These are phyloP conservation scores for Saprolegnia diclina DNA, from an alignment of 352 stramenopile species.

Conservation along the genomic window DNA sequence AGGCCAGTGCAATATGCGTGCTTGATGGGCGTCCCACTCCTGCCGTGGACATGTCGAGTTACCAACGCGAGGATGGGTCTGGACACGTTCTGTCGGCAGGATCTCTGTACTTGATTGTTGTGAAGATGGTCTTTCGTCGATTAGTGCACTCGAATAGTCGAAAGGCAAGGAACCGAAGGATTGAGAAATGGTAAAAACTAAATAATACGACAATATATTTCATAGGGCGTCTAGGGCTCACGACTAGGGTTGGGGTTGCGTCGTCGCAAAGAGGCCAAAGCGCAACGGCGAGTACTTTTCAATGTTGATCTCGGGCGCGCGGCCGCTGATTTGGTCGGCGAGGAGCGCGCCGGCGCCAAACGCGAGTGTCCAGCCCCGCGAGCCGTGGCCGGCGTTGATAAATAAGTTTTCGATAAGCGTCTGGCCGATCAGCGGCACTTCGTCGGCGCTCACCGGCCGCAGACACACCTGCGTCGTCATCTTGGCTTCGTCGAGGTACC, in stretches of 20 bases:
- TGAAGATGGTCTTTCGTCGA: no score
- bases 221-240: neutral
- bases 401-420: slow-evolving; percentile 78
- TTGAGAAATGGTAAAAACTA: no score
- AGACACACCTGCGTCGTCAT: slow-evolving; percentile 82
- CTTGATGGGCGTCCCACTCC: no score
- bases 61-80: no score
- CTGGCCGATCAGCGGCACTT: slow-evolving; percentile 73
- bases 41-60: no score
- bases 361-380: slow-evolving; percentile 77
- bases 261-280: slow-evolving; percentile 53
- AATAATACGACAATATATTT: no score
- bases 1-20: no score
- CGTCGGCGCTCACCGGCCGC: slow-evolving; percentile 75
- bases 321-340: slow-evolving; percentile 73
- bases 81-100: no score
- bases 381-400: slow-evolving; percentile 79
- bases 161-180: no score
- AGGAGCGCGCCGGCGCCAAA: slow-evolving; percentile 72
- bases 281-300: slow-evolving; percentile 75
- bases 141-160: no score
- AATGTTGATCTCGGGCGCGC: slow-evolving; percentile 70
- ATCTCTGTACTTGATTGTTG: no score
- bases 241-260: neutral
- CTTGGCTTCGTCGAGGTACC: slow-evolving; percentile 67